These are phyloP conservation scores for Fraxinus anomala DNA, from an alignment of 257 asterid genomes.

Conservation along the genomic window DNA sequence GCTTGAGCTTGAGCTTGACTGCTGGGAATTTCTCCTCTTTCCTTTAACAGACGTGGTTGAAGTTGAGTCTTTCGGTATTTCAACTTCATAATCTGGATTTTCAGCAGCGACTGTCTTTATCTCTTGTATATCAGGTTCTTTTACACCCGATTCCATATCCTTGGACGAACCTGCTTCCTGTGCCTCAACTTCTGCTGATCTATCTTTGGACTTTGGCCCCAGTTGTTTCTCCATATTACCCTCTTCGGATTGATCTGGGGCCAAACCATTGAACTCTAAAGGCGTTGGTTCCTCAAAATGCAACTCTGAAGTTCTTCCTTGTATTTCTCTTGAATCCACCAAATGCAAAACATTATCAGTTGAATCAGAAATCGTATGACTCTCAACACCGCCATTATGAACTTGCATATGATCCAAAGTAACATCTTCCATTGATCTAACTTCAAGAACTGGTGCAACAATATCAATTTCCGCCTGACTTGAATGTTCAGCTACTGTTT, in stretches of 20 bases:
- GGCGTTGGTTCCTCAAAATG: constrained; percentile 30
- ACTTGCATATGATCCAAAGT: constrained; percentile 35
- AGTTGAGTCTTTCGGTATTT: constrained; percentile 31
- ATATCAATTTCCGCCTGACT: constrained; percentile 20
- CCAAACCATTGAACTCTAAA: constrained; percentile 21
- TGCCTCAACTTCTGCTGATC: constrained; percentile 29
- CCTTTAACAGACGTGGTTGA: constrained; percentile 31
- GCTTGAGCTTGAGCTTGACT: constrained; percentile 54
- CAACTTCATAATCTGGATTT: constrained; percentile 30
- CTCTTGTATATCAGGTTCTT: constrained; percentile 17
- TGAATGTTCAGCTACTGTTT: constrained; percentile 5
- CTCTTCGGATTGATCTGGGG: constrained; percentile 30
- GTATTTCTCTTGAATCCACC: constrained; percentile 30
- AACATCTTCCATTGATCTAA: constrained; percentile 34
- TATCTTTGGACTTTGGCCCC: constrained; percentile 31
- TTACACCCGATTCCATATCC: constrained; percentile 20
- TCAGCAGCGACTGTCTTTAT: constrained; percentile 25
- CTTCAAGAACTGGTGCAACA: constrained; percentile 39
- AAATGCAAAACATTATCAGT: constrained; percentile 26
- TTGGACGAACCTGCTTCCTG: constrained; percentile 33
- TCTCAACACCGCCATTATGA: constrained; percentile 22
- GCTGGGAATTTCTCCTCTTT: constrained; percentile 36
- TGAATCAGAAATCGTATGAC: constrained; percentile 24
- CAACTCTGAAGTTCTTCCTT: constrained; percentile 36
- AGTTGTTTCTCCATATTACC: constrained; percentile 27